Evolutionary conservation across 306 rosid species (phyloP), one percentile per base, ranked within the genome.

Genomic region (Echinosophora koreensis): DNA sequence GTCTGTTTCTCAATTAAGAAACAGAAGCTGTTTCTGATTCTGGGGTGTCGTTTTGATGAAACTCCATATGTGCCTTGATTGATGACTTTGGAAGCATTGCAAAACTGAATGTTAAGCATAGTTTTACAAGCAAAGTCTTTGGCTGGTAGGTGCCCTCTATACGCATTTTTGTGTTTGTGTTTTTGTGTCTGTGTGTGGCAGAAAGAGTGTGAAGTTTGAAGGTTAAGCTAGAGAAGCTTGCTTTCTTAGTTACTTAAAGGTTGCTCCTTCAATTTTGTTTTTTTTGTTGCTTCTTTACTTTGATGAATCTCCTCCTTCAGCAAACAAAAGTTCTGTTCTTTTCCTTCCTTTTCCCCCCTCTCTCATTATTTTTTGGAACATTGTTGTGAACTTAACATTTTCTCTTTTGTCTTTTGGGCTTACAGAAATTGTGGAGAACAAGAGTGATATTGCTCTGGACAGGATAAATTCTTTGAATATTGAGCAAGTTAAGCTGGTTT

Each of bases 231-330:
- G 28, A 47, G 37, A 78, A 71, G 59, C 82, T 80, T 85, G 84
- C 80, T 73, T 71, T 70, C 56, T 68, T 81, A n/a, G 89, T 86
- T 74, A 83, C 85, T 88, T 89, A 51, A 90, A 95, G 97, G 93
- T 92, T 88, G 69, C 89, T 92, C 39, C 85, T 87, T 82, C 81
- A 79, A 18, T 28, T 52, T 71, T 28, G 55, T 35, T 22, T 47
- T 56, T 35, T 65, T 54, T 30, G 47, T 77, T 74, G 71, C 75
- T 52, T 85, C 79, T 73, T 83, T 86, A 72, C 84, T 82, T 81
- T 79, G 83, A 80, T n/a, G n/a, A n/a, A n/a, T 84, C 82, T 50
- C 78, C 84, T 32, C 6, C 66, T 83, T 69, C 81, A 73, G 22
- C n/a, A 66, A 46, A 34, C 14, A 28, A 72, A 85, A 69, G 57